Conservation (phyloP, 805 yeast genomes). For the Suhomyces tanzawaensis region DNA sequence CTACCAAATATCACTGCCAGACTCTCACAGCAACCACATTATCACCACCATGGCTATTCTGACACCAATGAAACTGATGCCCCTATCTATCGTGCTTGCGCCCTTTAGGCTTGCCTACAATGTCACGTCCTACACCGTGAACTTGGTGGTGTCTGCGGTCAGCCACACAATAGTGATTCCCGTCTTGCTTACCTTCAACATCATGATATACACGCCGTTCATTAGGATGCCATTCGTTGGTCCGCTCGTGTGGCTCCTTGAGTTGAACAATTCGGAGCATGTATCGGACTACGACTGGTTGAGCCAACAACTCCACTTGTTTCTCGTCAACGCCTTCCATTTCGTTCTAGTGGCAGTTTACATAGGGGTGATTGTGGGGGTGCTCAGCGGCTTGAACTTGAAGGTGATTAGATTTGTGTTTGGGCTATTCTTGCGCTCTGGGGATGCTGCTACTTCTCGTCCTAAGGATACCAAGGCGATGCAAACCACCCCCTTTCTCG, state of each 20-base stretch:
- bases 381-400: conserved; percentile 8
- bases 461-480: neutral
- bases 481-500: neutral
- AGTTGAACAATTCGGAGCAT: conserved; percentile 6
- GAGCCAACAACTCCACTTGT: conserved; percentile 8
- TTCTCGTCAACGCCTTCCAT: conserved; percentile 7
- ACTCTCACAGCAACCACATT: no score
- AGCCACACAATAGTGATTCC: conserved; percentile 9
- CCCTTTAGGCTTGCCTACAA: neutral
- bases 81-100: no score
- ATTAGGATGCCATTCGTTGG: conserved; percentile 10
- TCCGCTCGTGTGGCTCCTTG: conserved; percentile 11
- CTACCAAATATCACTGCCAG: no score
- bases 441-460: neutral
- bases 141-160: neutral
- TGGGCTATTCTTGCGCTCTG: conserved; percentile 2
- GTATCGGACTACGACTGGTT: conserved; percentile 10
- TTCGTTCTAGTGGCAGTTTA: conserved; percentile 9
- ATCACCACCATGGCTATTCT: no score
- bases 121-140: neutral
- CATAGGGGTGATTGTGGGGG: conserved; percentile 11
- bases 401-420: conserved; percentile 9
- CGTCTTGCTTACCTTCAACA: conserved; percentile 6
- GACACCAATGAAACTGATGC: no score
- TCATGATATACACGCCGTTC: conserved; percentile 12